A percentile compares a stretch with the other conserved stretches of the same genome.
phyloP scores from a whole-genome alignment of 1,284 basidiomycete species.

The Rhodotorula mucilaginosa region DNA sequence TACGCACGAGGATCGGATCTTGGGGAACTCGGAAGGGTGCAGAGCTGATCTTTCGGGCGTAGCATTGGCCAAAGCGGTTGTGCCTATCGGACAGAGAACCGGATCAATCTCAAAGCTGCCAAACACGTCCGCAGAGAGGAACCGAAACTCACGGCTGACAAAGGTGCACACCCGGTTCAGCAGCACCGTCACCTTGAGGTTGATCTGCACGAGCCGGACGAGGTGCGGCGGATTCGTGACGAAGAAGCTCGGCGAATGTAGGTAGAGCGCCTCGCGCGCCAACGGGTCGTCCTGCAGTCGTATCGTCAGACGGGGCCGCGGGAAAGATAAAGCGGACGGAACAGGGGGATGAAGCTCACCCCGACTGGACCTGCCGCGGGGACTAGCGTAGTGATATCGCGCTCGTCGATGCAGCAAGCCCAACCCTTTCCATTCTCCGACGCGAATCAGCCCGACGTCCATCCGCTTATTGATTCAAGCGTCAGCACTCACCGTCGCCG shows the following conservation, averaged over 20 bases:
- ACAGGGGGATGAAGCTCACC: not conserved
- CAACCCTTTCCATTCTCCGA: conserved; percentile 14
- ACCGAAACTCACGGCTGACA: conserved; percentile 16
- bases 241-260: conserved; percentile 38
- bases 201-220: conserved; percentile 33
- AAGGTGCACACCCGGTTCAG: conserved; percentile 34
- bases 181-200: conserved; percentile 39
- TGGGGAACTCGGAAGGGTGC: conserved; percentile 6
- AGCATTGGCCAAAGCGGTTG: conserved; percentile 12
- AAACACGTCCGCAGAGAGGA: no score
- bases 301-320: not conserved
- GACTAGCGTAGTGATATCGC: conserved; percentile 37
- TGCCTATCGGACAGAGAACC: not conserved
- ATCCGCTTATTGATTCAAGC: not conserved
- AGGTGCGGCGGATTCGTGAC: conserved; percentile 35
- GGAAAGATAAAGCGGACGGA: not conserved
- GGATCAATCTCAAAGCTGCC: not conserved
- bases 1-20: conserved; percentile 20
- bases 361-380: not conserved
- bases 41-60: not conserved
- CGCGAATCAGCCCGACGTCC: not conserved
- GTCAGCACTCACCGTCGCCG: conserved; percentile 3
- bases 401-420: conserved; percentile 36
- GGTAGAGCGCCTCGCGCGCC: conserved; percentile 23
- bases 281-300: conserved; percentile 5